phyloP scores from a whole-genome alignment of 768 basidiomycete species.

The Boletus subcaerulescens region DNA sequence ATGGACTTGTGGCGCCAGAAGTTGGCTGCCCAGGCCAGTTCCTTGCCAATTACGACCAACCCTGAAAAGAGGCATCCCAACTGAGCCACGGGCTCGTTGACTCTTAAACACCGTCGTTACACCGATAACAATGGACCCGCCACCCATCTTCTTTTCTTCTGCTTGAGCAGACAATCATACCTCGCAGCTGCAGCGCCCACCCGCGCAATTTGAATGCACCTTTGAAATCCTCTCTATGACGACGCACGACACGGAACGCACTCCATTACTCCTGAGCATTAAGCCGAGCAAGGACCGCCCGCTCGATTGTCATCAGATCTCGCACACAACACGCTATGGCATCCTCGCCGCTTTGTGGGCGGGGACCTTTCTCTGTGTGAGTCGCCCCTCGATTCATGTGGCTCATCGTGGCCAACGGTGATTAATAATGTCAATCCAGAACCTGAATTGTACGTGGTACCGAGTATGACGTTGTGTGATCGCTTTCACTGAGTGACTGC shows the following conservation, averaged over 20 bases:
- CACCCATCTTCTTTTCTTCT: too few species aligned
- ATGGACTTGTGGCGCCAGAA: too few species aligned
- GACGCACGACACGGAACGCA: neutral
- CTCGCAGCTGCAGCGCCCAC: too few species aligned
- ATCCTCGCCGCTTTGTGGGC: slow-evolving; percentile 70
- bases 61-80: too few species aligned
- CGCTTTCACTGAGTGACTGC: neutral
- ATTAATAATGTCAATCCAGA: neutral
- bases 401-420: neutral
- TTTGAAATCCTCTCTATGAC: too few species aligned
- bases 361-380: slow-evolving; percentile 67
- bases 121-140: too few species aligned
- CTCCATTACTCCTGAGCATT: slow-evolving; percentile 22
- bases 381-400: neutral
- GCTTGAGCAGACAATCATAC: too few species aligned
- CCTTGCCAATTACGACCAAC: too few species aligned
- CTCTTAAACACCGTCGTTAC: too few species aligned
- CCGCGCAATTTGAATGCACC: too few species aligned
- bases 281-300: neutral
- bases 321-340: slow-evolving; percentile 50
- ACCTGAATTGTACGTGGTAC: neutral
- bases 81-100: too few species aligned
- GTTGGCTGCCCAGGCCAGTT: too few species aligned
- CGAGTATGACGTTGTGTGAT: neutral
- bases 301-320: slow-evolving; percentile 58